Evolutionary conservation across 371 early-diverging fungal genomes (phyloP), one percentile per base, ranked within the genome.

Genomic region (Rhizopus arrhizus): DNA sequence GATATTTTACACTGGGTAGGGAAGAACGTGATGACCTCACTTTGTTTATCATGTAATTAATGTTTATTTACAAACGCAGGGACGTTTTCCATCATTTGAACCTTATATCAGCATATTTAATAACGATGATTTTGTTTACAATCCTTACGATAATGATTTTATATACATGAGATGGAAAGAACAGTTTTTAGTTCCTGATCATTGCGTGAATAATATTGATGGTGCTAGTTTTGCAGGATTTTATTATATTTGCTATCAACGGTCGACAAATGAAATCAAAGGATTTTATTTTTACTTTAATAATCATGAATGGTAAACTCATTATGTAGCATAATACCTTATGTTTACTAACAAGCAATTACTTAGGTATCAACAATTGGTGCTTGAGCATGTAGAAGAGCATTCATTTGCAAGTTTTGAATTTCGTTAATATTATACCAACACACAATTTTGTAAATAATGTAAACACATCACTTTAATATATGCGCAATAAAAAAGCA

Each of bases 101-200:
- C 83, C 82, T 3, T 77, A 61, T 73, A 70, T 80, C 67, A 69
- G 82, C n/a, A 66, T 59, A 2, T 92, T 95, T 68, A 88, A 90
- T 60, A 50, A 85, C 33, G 89, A 91, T 57, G 80, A 72, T 22
- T 88, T 89, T 68, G 69, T 68, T 8, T 91, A 88, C 64, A 89
- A 92, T 72, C 89, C 85, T 53, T 61, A 73, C 32, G 82, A 86
- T 63, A 77, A 81, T 42, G 91, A 94, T 61, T 85, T 83, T 62
- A 75, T 97, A 31, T 97, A 92, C 70, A 97, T 97, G 97, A 86
- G 97, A 35, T 96, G 96, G 96, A 97, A 95, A 84, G 98, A 97
- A 72, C 91, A 90, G 59, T 97, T 96, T 72, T 72, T 97, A 42
- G 94, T 96, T 4, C 97, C 98, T 33, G 95, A 97, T 80, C 95